Conservation (phyloP, 2,329 filamentous ascomycete genomes). For the Elsinoe necatrix region DNA sequence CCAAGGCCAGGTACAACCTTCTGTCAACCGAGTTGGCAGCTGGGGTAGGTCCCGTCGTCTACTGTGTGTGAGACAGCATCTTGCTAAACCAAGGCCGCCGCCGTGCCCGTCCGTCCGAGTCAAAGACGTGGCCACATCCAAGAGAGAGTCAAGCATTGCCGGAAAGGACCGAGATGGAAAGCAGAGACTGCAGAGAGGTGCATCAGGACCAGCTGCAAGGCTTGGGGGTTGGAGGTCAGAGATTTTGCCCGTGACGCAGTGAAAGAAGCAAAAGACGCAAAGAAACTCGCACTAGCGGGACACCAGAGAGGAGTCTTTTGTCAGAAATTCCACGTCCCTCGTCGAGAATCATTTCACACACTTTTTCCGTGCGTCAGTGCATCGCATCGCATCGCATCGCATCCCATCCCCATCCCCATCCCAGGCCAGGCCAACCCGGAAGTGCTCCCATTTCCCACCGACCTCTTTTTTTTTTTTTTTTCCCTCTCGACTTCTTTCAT, state of each 20-base stretch:
- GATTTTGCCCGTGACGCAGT: slow-evolving; percentile 5
- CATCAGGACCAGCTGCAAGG: not conserved
- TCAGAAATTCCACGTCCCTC: not conserved
- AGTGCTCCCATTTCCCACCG: not conserved
- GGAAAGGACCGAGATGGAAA: slow-evolving; percentile 10
- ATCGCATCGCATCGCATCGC: too few relatives aligned
- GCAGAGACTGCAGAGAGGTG: not conserved
- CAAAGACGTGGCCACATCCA: not conserved
- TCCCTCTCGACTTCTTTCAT: not conserved
- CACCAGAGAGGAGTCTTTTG: not conserved
- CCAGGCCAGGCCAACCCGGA: not conserved
- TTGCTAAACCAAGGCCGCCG: not conserved
- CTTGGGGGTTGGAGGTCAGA: not conserved
- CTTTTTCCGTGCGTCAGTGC: not conserved
- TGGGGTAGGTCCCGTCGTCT: not conserved
- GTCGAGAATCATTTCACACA: not conserved
- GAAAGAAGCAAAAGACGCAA: slow-evolving; percentile 8
- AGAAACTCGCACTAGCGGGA: not conserved
- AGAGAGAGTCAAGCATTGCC: not conserved
- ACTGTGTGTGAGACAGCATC: not conserved
- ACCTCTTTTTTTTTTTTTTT: not conserved
- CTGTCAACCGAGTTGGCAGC: not conserved
- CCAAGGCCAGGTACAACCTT: slow-evolving; percentile 1
- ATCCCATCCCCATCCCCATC: not conserved
- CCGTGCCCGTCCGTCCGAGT: too few relatives aligned